Evolutionary conservation across 2,329 filamentous ascomycete species (phyloP).

Genomic region (Sordariomycetes sp.): DNA sequence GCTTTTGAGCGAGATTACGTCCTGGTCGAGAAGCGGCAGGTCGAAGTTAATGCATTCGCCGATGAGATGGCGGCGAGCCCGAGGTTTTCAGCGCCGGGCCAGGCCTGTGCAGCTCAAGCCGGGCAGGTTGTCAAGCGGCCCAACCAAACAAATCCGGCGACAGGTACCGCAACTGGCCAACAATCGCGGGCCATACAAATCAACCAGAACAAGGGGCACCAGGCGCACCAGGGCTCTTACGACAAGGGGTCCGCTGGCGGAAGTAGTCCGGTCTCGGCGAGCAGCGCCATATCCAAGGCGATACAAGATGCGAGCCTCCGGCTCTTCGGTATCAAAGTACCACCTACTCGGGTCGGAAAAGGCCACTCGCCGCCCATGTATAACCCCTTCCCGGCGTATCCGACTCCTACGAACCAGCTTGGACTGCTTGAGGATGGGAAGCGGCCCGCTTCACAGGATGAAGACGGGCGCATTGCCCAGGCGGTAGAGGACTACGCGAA

Average conservation of each 20-base stretch:
- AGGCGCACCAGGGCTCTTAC: slow-evolving; percentile 68
- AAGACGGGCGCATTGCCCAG: slow-evolving; percentile 67
- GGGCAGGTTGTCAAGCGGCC: slow-evolving; percentile 59
- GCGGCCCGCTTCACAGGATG: slow-evolving; percentile 47
- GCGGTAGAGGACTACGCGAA: slow-evolving; percentile 86
- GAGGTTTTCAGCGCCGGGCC: slow-evolving; percentile 24
- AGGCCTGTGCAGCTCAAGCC: slow-evolving; percentile 30
- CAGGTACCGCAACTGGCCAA: slow-evolving; percentile 46
- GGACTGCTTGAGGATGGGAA: slow-evolving; percentile 58
- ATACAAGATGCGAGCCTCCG: slow-evolving; percentile 81
- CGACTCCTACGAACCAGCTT: slow-evolving; percentile 44
- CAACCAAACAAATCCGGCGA: slow-evolving; percentile 55
- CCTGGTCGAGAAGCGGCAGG: slow-evolving; percentile 83
- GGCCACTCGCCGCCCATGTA: slow-evolving; percentile 65
- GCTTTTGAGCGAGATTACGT: slow-evolving; percentile 92
- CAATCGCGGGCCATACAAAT: slow-evolving; percentile 64
- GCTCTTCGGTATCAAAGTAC: slow-evolving; percentile 58
- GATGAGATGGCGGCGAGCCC: slow-evolving; percentile 86
- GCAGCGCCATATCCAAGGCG: slow-evolving; percentile 87
- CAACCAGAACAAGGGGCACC: slow-evolving; percentile 52
- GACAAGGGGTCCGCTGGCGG: slow-evolving; percentile 51
- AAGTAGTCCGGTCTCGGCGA: slow-evolving; percentile 51
- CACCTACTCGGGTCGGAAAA: slow-evolving; percentile 48
- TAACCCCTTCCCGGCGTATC: slow-evolving; percentile 75
- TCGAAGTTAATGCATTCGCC: slow-evolving; percentile 94